Percentiles rank a stretch among this genome's conserved stretches.
These are phyloP conservation scores for Beauveria sp. DNA, from an alignment of 2,329 filamentous ascomycete genomes.

Conservation along the genomic window DNA sequence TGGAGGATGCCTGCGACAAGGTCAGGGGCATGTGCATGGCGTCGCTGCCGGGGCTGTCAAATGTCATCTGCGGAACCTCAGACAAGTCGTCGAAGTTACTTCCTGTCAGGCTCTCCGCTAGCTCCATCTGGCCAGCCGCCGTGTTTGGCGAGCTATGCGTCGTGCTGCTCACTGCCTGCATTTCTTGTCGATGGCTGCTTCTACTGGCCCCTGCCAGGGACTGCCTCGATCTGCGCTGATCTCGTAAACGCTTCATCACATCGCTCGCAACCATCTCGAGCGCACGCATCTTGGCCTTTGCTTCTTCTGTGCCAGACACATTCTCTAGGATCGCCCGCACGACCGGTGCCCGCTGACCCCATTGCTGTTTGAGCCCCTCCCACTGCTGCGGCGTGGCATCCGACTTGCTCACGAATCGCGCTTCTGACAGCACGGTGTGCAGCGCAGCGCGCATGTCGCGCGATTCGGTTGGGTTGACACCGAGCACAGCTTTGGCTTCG, in stretches of 20 bases:
- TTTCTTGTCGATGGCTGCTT: neutral
- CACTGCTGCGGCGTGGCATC: conserved; percentile 65
- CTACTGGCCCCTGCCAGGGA: neutral
- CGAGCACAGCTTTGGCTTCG: conserved; percentile 59
- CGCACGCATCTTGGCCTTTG: conserved; percentile 52
- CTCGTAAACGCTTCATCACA: conserved; percentile 68
- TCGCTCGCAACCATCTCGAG: conserved; percentile 67
- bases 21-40: conserved; percentile 17
- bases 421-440: conserved; percentile 55
- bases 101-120: conserved; percentile 16
- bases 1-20: conserved; percentile 18
- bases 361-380: conserved; percentile 59
- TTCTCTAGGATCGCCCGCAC: conserved; percentile 47
- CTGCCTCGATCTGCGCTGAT: conserved; percentile 41
- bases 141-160: conserved; percentile 13
- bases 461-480: conserved; percentile 35
- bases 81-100: conserved; percentile 19
- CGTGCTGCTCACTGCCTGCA: neutral
- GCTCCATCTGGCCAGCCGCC: conserved; percentile 13
- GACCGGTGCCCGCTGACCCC: conserved; percentile 52
- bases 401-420: conserved; percentile 65
- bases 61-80: conserved; percentile 20
- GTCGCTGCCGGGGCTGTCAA: conserved; percentile 16
- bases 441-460: conserved; percentile 60
- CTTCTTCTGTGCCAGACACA: conserved; percentile 43